Evolutionary conservation across 345 rosid genomes (phyloP).

Genomic region (Schrenkiella parvula): DNA sequence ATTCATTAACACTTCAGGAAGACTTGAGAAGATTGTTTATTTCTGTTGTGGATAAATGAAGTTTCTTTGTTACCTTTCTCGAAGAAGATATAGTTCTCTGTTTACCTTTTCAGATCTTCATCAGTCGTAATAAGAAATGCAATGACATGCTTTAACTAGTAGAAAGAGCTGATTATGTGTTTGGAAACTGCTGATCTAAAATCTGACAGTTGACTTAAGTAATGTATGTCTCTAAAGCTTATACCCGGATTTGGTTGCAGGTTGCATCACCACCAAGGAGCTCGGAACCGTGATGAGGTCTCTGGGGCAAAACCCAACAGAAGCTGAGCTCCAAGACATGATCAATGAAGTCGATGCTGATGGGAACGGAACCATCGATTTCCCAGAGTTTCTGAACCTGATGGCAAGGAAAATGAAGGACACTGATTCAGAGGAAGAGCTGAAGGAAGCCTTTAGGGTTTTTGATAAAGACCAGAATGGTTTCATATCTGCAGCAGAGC

Average conservation of each 20-base stretch:
- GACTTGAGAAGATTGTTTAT: background rate
- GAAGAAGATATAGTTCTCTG: background rate
- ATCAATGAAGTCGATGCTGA: conserved; percentile 38
- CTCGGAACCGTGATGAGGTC: conserved; percentile 43
- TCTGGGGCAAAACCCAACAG: conserved; percentile 39
- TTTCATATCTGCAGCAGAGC: conserved; percentile 56
- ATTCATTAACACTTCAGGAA: background rate
- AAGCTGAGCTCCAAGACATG: conserved; percentile 42
- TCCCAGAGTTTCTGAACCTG: conserved; percentile 54
- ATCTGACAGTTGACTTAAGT: background rate
- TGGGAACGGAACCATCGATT: conserved; percentile 43
- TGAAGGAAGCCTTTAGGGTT: conserved; percentile 54
- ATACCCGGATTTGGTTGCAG: conserved; percentile 14
- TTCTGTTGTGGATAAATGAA: background rate
- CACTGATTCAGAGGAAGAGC: conserved; percentile 61
- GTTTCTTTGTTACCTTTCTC: background rate
- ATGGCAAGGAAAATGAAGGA: conserved; percentile 65
- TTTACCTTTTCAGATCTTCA: background rate
- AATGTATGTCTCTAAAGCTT: background rate
- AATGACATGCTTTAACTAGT: background rate
- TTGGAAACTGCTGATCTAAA: background rate
- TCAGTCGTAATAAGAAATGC: background rate
- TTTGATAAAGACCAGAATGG: conserved; percentile 59
- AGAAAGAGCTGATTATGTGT: background rate
- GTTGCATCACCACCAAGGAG: conserved; percentile 45